These are phyloP conservation scores for Picea abies DNA, from an alignment of 83 land plant species.

Conservation along the genomic window DNA sequence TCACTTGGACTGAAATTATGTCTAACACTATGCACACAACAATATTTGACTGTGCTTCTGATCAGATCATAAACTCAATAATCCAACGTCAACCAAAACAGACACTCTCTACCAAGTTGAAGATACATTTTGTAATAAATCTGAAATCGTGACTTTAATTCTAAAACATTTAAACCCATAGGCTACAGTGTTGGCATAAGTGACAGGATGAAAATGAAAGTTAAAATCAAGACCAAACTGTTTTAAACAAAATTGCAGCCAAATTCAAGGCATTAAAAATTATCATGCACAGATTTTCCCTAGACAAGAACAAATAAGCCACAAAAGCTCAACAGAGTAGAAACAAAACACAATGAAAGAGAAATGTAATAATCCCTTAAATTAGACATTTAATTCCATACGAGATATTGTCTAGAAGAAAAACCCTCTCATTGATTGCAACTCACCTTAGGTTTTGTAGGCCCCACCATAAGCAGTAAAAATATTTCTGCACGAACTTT, in stretches of 20 bases:
- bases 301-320: neutral
- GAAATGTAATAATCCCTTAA: neutral
- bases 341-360: neutral
- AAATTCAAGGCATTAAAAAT: neutral
- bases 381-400: neutral
- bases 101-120: neutral
- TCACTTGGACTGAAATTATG: too few species aligned
- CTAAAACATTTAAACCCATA: neutral
- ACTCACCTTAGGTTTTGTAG: slow-evolving; percentile 78
- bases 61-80: neutral
- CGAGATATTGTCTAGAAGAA: neutral
- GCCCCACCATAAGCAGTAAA: slow-evolving; percentile 92
- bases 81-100: neutral
- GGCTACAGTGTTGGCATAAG: neutral
- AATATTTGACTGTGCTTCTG: too few species aligned
- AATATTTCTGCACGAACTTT: slow-evolving; percentile 62
- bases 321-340: neutral
- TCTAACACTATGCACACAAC: too few species aligned
- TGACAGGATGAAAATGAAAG: neutral
- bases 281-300: neutral
- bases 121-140: neutral
- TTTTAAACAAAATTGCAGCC: neutral
- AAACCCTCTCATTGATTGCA: neutral
- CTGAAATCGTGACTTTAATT: neutral
- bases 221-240: neutral